Evolutionary conservation across 495 filamentous ascomycete genomes (phyloP), one percentile per base, ranked within the genome.

Genomic region (Penicillium canescens): DNA sequence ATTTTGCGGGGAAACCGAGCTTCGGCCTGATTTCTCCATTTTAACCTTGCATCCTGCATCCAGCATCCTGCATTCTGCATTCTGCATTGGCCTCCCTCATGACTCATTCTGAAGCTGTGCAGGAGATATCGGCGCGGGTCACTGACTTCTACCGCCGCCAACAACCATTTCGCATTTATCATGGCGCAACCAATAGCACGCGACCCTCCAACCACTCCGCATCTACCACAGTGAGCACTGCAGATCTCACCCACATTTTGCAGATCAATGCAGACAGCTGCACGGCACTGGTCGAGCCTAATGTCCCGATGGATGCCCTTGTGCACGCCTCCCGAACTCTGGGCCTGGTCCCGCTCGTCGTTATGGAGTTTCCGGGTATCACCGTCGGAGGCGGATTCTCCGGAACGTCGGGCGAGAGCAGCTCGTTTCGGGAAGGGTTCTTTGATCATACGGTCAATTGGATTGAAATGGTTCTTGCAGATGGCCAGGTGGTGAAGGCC

Each of bases 181-280:
- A 92, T 76, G 89, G 89, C 52, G 84, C 84, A 0, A 91, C 88
- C 28, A 92, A 91, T 69, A 86, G 78, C 65, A 92, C 88, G 14
- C 84, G 87, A 1, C 69, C 75, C 43, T 75, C 79, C 42, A 64
- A 65, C 20, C 65, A 65, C 43, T 76, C 76, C 8, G 70, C 87
- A 40, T 81, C 90, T 61, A 69, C 60, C 46, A 67, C 63, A n/a
- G 86, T 77, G 39, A 77, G 67, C 63, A 54, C 52, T 28, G 55
- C 57, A n/a, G 51, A 55, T 36, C 75, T 89, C 14, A 72, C 70
- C 44, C 65, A 76, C 56, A 75, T 89, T 18, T 69, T 89, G 2
- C 37, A 68, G 4, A 68, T 88, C 54, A 72, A 88, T 67, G 53
- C 46, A 0, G 38, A 47, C 6, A 28, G 47, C 0, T 60, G 65